phyloP scores from a whole-genome alignment of 1,284 basidiomycete genomes.

The Trichosporon sp. region DNA sequence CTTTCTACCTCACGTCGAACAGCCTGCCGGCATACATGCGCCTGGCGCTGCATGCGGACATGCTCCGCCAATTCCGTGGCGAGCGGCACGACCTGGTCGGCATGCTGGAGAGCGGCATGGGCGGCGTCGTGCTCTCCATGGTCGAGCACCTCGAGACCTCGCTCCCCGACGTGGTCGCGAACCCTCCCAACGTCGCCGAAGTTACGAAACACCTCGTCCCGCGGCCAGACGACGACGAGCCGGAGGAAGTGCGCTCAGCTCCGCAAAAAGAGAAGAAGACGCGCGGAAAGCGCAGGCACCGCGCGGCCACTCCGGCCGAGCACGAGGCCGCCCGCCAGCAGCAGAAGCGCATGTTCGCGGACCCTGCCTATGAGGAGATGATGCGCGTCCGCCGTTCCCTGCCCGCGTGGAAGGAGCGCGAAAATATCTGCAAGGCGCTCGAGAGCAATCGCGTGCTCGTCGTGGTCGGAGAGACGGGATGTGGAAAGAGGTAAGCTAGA shows the following conservation, averaged over 20 bases:
- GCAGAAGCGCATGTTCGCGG: conserved; percentile 58
- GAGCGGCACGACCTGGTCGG: conserved; percentile 60
- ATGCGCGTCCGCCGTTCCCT: conserved; percentile 65
- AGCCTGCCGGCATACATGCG: conserved; percentile 79
- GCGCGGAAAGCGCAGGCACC: conserved; percentile 37
- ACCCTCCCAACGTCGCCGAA: conserved; percentile 69
- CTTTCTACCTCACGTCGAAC: conserved; percentile 73
- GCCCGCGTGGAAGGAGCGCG: conserved; percentile 73
- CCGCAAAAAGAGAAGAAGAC: conserved; percentile 20
- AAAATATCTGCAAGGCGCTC: conserved; percentile 67
- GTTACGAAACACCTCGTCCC: conserved; percentile 70
- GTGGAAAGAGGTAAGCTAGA: conserved; percentile 67
- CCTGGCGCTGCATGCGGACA: conserved; percentile 73
- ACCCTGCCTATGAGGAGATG: conserved; percentile 65
- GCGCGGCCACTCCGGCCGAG: conserved; percentile 63
- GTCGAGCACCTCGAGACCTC: conserved; percentile 73
- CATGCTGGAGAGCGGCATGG: conserved; percentile 67
- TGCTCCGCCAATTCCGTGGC: conserved; percentile 63
- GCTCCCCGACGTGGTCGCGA: conserved; percentile 67
- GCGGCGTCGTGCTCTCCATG: conserved; percentile 72
- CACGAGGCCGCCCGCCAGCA: conserved; percentile 63
- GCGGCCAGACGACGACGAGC: conserved; percentile 40
- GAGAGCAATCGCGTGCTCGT: conserved; percentile 70
- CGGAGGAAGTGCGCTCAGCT: conserved; percentile 28
- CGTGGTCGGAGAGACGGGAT: conserved; percentile 81